phyloP scores from a whole-genome alignment of 345 rosid species.

The Bruguiera parviflora region DNA sequence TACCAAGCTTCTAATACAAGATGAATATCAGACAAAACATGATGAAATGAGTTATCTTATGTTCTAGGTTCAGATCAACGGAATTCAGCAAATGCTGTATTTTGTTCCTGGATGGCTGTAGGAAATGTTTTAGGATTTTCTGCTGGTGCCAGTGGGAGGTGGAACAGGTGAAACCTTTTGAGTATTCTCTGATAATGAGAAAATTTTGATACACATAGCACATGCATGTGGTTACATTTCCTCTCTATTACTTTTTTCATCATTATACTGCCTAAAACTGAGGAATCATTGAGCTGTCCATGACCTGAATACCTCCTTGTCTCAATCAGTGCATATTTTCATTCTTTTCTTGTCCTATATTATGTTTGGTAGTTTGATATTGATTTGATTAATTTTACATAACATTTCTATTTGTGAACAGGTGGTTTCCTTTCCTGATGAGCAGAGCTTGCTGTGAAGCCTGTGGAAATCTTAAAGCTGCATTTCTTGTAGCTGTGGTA shows the following conservation, averaged over 20 bases:
- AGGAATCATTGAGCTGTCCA: neutral
- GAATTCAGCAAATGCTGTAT: slow-evolving; percentile 86
- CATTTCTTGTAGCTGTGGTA: slow-evolving; percentile 93
- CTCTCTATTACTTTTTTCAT: neutral
- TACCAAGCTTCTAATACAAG: neutral
- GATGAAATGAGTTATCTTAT: slow-evolving; percentile 16
- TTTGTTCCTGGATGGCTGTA: slow-evolving; percentile 98
- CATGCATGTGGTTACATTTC: neutral
- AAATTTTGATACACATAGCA: neutral
- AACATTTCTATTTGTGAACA: slow-evolving; percentile 33
- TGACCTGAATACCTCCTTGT: slow-evolving; percentile 9
- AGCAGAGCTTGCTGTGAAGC: slow-evolving; percentile 94
- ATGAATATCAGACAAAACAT: slow-evolving; percentile 5
- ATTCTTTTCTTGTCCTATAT: neutral
- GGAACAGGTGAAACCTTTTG: slow-evolving; percentile 67
- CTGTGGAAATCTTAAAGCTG: slow-evolving; percentile 95
- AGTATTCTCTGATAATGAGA: slow-evolving; percentile 5
- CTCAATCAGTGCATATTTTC: neutral
- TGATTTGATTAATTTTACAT: slow-evolving; percentile 16
- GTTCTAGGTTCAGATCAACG: slow-evolving; percentile 84
- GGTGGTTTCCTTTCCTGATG: slow-evolving; percentile 97
- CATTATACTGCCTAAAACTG: neutral
- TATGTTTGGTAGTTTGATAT: neutral
- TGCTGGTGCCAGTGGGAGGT: slow-evolving; percentile 88
- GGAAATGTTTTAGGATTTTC: slow-evolving; percentile 96